Conservation (phyloP, 2,329 filamentous ascomycete species). For the Lasiodiplodia theobromae region DNA sequence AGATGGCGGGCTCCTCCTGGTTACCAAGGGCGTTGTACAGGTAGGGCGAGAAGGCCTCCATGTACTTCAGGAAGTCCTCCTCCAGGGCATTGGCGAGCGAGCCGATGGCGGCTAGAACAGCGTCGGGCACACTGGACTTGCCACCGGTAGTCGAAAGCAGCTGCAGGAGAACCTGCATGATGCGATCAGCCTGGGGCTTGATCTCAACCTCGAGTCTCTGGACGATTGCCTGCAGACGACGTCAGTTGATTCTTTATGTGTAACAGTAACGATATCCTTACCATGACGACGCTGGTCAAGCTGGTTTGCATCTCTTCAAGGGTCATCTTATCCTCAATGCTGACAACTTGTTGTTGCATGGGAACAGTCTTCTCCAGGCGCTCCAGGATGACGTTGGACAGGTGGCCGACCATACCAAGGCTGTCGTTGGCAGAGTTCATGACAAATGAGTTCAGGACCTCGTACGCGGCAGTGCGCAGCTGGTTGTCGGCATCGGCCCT, state of each 20-base stretch:
- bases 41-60: slow-evolving; percentile 93
- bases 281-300: slow-evolving; percentile 85
- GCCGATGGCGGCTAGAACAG: slow-evolving; percentile 89
- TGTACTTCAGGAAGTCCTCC: slow-evolving; percentile 94
- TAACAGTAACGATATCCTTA: slow-evolving; percentile 38
- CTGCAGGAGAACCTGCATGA: slow-evolving; percentile 88
- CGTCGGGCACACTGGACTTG: slow-evolving; percentile 95
- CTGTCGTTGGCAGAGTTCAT: slow-evolving; percentile 89
- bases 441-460: slow-evolving; percentile 94
- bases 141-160: slow-evolving; percentile 77
- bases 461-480: slow-evolving; percentile 93
- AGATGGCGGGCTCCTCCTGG: slow-evolving; percentile 92
- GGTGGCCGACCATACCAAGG: slow-evolving; percentile 76
- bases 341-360: slow-evolving; percentile 92
- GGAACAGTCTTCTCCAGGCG: slow-evolving; percentile 88
- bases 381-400: slow-evolving; percentile 89
- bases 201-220: slow-evolving; percentile 92
- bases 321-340: slow-evolving; percentile 93
- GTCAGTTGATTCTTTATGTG: slow-evolving; percentile 6
- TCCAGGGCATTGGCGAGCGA: slow-evolving; percentile 91
- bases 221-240: slow-evolving; percentile 70
- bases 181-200: slow-evolving; percentile 85
- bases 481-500: slow-evolving; percentile 80
- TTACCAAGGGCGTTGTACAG: slow-evolving; percentile 93
- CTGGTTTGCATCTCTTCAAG: slow-evolving; percentile 98